Conservation (phyloP, 2,329 filamentous ascomycete species). For the Kalaharituber pfeilii region DNA sequence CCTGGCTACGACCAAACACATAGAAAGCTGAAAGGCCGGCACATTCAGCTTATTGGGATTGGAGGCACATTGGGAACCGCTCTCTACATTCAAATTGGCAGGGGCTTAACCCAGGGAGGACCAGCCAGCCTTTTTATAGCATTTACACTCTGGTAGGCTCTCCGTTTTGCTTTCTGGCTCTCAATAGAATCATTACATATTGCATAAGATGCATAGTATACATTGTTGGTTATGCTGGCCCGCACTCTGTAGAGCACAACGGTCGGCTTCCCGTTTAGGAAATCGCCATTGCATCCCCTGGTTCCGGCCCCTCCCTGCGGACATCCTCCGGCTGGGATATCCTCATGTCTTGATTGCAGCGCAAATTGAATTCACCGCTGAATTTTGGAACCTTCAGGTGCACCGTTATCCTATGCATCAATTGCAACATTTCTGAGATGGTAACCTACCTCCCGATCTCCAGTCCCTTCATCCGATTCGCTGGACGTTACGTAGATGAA, state of each 20-base stretch:
- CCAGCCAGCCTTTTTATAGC: constrained; percentile 32
- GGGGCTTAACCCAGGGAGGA: constrained; percentile 40
- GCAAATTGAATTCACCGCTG: too few relatives aligned
- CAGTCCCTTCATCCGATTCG: constrained; percentile 62
- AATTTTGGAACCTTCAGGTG: constrained; percentile 32
- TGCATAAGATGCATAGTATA: background rate
- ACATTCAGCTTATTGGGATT: constrained; percentile 45
- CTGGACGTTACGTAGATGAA: constrained; percentile 57
- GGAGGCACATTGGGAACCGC: constrained; percentile 48
- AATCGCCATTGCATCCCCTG: too few relatives aligned
- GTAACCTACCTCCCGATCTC: constrained; percentile 60
- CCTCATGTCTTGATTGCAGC: too few relatives aligned
- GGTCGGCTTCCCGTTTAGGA: too few relatives aligned
- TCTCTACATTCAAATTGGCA: constrained; percentile 43
- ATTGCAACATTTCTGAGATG: constrained; percentile 48
- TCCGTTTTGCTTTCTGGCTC: too few relatives aligned
- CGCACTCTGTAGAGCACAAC: too few relatives aligned
- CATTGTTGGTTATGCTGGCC: background rate
- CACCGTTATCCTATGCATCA: constrained; percentile 42
- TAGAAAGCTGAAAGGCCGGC: constrained; percentile 37
- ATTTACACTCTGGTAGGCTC: constrained; percentile 38
- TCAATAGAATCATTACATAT: too few relatives aligned
- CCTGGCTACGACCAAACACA: constrained; percentile 31
- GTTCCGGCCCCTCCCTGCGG: too few relatives aligned
- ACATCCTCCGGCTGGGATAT: too few relatives aligned